These are phyloP conservation scores for Trametes versicolor DNA, from an alignment of 1,284 basidiomycete species.

Conservation along the genomic window DNA sequence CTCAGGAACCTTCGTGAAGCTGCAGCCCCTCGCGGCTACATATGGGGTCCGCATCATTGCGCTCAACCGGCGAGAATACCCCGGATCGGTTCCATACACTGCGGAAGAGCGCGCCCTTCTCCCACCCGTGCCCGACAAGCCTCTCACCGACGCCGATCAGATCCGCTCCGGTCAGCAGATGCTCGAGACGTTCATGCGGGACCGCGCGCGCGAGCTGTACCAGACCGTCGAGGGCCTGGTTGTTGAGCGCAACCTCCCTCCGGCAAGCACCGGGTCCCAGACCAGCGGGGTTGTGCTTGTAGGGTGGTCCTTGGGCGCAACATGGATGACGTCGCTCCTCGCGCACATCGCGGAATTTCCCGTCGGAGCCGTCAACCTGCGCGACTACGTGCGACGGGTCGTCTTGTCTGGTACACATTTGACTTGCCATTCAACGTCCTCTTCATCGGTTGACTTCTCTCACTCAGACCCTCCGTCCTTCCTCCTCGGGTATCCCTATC, in stretches of 20 bases:
- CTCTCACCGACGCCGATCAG: slow-evolving; percentile 24
- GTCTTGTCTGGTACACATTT: slow-evolving; percentile 16
- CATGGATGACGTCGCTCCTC: slow-evolving; percentile 34
- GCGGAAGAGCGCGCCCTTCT: slow-evolving; percentile 33
- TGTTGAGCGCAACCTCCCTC: slow-evolving; percentile 34
- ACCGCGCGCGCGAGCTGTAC: slow-evolving; percentile 34
- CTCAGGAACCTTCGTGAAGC: slow-evolving; percentile 39
- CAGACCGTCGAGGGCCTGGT: slow-evolving; percentile 40
- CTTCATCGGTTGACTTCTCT: not conserved
- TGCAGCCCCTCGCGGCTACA: slow-evolving; percentile 16
- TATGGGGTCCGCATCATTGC: slow-evolving; percentile 17
- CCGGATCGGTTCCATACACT: slow-evolving; percentile 22
- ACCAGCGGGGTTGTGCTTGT: slow-evolving; percentile 40
- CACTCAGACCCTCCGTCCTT: slow-evolving; percentile 28
- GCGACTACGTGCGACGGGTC: slow-evolving; percentile 22
- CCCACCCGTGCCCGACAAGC: slow-evolving; percentile 11
- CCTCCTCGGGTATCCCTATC: slow-evolving; percentile 37
- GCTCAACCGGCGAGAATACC: slow-evolving; percentile 25
- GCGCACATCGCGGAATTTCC: slow-evolving; percentile 29
- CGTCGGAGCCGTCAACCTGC: slow-evolving; percentile 6
- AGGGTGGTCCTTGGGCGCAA: slow-evolving; percentile 38
- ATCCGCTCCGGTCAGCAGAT: slow-evolving; percentile 26
- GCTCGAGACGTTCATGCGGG: slow-evolving; percentile 27
- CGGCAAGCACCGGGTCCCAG: not conserved
- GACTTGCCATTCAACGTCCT: too few relatives aligned